Conservation (phyloP, 2,329 filamentous ascomycete species). For the Beauveria asiatica region DNA sequence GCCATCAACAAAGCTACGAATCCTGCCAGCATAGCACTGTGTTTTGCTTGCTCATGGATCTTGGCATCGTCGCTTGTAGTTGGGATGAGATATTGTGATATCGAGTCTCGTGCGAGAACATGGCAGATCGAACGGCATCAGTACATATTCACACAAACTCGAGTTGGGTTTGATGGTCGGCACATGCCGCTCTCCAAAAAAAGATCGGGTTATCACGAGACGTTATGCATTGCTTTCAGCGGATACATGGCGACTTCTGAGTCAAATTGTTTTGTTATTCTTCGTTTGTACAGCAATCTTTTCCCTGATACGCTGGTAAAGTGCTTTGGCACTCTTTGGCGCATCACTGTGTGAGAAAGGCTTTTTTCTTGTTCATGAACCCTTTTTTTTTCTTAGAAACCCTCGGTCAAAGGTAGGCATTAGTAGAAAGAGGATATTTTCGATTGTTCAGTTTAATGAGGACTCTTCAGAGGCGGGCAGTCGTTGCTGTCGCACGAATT, state of each 20-base stretch:
- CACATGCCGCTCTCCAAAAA: constrained; percentile 19
- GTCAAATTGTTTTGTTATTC: constrained; percentile 17
- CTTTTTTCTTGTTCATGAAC: constrained; percentile 14
- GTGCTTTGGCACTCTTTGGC: constrained; percentile 13
- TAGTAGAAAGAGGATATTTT: constrained; percentile 14
- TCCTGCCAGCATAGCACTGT: neutral
- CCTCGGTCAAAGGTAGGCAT: constrained; percentile 14
- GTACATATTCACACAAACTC: constrained; percentile 3
- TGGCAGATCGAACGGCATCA: neutral
- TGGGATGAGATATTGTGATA: neutral
- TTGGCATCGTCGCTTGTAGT: neutral
- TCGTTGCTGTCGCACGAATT: constrained; percentile 31
- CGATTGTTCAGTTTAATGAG: constrained; percentile 17
- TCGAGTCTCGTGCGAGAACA: neutral
- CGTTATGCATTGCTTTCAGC: constrained; percentile 31
- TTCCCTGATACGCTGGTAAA: constrained; percentile 9
- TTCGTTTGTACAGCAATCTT: constrained; percentile 16
- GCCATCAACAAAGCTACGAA: neutral
- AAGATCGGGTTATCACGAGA: constrained; percentile 22
- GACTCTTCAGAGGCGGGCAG: constrained; percentile 33
- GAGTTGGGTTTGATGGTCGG: neutral
- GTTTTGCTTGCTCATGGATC: neutral
- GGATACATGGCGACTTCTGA: constrained; percentile 22
- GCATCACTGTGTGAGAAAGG: neutral
- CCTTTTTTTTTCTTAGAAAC: constrained; percentile 13